Conservation (phyloP, 139 green algal species). For the Chlorella sp. region DNA sequence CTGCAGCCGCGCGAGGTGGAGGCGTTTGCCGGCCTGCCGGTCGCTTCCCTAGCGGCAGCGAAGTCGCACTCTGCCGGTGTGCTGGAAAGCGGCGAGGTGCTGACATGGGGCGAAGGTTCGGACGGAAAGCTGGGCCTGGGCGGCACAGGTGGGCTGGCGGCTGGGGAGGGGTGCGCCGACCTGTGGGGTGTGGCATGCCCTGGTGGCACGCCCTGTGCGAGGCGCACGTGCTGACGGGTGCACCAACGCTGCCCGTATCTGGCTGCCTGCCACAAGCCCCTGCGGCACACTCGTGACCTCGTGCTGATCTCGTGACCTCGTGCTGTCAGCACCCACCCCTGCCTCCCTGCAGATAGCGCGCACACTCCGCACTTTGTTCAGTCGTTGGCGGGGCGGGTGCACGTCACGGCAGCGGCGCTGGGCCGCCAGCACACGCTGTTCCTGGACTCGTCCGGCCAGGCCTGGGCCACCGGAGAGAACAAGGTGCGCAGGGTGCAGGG, state of each 20-base stretch:
- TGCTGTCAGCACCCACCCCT: background rate
- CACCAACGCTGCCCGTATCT: background rate
- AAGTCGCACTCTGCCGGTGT: conserved; percentile 57
- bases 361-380: conserved; percentile 50
- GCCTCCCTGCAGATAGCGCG: background rate
- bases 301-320: background rate
- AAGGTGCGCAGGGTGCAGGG: conserved; percentile 45
- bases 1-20: conserved; percentile 49
- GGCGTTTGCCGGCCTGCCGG: conserved; percentile 30
- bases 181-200: too few species aligned
- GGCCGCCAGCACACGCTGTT: conserved; percentile 73
- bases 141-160: conserved; percentile 8
- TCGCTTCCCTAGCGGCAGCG: conserved; percentile 43
- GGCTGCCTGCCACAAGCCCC: background rate
- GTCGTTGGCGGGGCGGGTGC: conserved; percentile 57
- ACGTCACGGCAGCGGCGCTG: conserved; percentile 50
- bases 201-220: too few species aligned
- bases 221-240: background rate
- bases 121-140: conserved; percentile 74
- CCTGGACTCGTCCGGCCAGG: conserved; percentile 49
- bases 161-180: background rate
- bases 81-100: conserved; percentile 42
- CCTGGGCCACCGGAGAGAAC: conserved; percentile 68
- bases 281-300: background rate
- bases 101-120: conserved; percentile 67